Conservation (phyloP, 345 rosid genomes). For the Microcos paniculata region DNA sequence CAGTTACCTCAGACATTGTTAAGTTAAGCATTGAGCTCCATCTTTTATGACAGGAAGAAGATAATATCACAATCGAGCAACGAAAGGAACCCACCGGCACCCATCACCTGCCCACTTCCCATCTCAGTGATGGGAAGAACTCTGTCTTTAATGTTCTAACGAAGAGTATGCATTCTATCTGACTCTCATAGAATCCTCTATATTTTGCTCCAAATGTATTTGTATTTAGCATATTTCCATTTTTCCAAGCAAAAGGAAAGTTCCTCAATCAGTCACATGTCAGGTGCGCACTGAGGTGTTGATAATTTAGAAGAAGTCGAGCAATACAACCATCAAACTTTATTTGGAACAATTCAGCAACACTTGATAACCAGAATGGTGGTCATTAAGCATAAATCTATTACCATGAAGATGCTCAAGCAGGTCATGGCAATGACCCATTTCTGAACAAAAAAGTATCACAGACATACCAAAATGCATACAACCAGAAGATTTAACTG, state of each 20-base stretch:
- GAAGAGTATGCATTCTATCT: conserved; percentile 36
- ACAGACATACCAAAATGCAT: background rate
- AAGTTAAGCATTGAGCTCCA: conserved; percentile 81
- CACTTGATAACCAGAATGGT: conserved; percentile 11
- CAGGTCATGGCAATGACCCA: conserved; percentile 8
- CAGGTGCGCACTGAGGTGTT: background rate
- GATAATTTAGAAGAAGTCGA: conserved; percentile 3
- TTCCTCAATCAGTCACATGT: conserved; percentile 4
- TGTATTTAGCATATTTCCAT: conserved; percentile 7
- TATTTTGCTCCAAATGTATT: conserved; percentile 22
- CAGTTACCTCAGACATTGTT: conserved; percentile 95
- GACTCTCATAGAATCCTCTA: conserved; percentile 23
- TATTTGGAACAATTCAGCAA: conserved; percentile 10
- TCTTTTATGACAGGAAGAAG: conserved; percentile 92
- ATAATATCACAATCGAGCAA: conserved; percentile 80
- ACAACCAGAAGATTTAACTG: conserved; percentile 14
- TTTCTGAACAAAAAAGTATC: conserved; percentile 4
- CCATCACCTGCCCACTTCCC: conserved; percentile 83
- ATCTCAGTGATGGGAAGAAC: conserved; percentile 52
- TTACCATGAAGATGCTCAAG: conserved; percentile 6
- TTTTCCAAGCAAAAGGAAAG: conserved; percentile 14
- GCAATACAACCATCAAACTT: conserved; percentile 13
- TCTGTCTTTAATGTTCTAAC: conserved; percentile 30
- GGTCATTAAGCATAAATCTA: conserved; percentile 14
- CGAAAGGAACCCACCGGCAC: conserved; percentile 70